Base-by-base conservation (phyloP, 1,284 basidiomycete species). In the Tilletia indica region DNA sequence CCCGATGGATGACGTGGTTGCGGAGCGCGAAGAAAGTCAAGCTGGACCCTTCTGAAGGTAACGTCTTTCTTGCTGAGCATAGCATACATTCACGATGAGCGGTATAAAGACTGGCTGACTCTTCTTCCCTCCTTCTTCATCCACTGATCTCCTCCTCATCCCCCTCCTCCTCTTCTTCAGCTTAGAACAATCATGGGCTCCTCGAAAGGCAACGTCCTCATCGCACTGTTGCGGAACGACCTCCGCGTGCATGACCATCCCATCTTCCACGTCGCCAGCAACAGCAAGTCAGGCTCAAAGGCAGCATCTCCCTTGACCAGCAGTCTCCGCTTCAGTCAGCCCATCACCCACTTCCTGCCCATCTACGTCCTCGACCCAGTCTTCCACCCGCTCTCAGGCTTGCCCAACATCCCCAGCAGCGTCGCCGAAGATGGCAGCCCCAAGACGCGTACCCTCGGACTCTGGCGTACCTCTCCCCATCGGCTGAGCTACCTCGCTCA, bases 201-300 rank as follows among this genome's bases (percentile, higher is more conserved):
- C 47, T 71, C 54, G 63, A 71, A 64, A n/a, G 42, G 71, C 4
- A 72, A 70, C 70, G 58, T 73, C 49, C 71, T 73, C 14, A 72
- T 73, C 19, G 72, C 70, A 31, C 45, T 73, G 9, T 75, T 81
- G 0, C 75, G 80, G 47, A 76, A 77, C 70, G 80, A 81, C 61
- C 73, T 81, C 31, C 77, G 80, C 31, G 69, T 82, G 11, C 75
- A 78, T 70, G 80, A 82, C 70, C 77, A 80, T 47, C 76, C 78
- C 39, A 76, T 82, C 73, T 76, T 82, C 45, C 75, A 76, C 70
- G 71, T 76, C 45, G 56, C 56, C 56, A 58, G 34, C 51, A 11
- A 8, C 51, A 54, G 19, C 56, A 31, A n/a, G n/a, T n/a, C n/a
- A n/a, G 51, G 51, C 1, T n/a, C 74, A 25, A 77, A 78, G 58